Base-by-base conservation (phyloP, 2,329 filamentous ascomycete species). In the Cryphonectria nitschkei region DNA sequence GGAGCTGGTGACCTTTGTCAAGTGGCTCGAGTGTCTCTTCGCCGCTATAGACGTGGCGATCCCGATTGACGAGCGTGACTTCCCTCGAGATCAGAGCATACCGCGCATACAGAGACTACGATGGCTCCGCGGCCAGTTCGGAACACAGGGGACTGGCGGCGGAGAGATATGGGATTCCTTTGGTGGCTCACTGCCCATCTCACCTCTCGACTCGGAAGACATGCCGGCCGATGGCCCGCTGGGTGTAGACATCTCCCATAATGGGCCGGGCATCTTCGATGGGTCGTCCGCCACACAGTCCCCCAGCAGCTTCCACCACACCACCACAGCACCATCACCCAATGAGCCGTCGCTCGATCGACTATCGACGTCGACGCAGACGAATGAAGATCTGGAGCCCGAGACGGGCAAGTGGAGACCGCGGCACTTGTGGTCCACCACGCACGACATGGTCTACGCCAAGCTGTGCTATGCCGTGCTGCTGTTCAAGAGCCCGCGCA, bases 41-140 rank as follows among this genome's bases (percentile, higher is more conserved):
- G 90, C 90, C n/a, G 91, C 90, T 63, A 92, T 94, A 72, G 90
- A 93, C 76, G 87, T 94, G 29, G 88, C 91, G 16, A 84, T 87
- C 0, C 88, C 91, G 0, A 85, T 94, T 54, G 92, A 94, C 74
- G 92, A 93, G 74, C 88, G 92, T 63, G 85, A 88, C 60, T 86
- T 90, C 67, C 88, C 89, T 2, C 82, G 85, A 58, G 89, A 90
- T 75, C 87, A 89, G 79, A 89, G 87, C 50, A 86, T 90, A 66
- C 88, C 89, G 13, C 82, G 87, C n/a, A 81, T 86, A 58, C 85
- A 87, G 74, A 81, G 86, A 43, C 82, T 86, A 72, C 84, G 84
- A 61, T 87, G 84, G 83, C 81, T 84, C 69, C 83, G 82, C 9
- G 84, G 82, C 14, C 78, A 80, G 73, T 74, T 76, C 70, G 76